Conservation (phyloP, 2,329 filamentous ascomycete species). For the Xylogone sp. region DNA sequence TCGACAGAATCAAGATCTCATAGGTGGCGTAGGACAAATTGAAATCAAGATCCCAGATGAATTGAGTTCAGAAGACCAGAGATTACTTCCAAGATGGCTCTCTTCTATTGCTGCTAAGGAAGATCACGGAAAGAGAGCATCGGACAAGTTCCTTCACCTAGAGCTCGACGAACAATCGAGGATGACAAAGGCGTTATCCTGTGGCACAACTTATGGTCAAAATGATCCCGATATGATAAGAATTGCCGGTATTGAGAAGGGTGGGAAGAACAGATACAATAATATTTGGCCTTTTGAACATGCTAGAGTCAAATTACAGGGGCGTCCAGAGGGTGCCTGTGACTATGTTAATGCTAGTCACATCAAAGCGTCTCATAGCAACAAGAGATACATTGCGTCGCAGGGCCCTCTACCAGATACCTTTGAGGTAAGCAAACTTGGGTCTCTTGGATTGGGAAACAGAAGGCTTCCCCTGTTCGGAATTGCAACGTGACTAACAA, state of each 20-base stretch:
- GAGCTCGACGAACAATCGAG: constrained; percentile 83
- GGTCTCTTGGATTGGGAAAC: too few relatives aligned
- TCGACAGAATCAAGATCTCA: constrained; percentile 91
- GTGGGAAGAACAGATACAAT: constrained; percentile 94
- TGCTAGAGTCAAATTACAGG: constrained; percentile 75
- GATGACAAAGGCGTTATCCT: constrained; percentile 79
- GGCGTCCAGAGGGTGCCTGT: constrained; percentile 63
- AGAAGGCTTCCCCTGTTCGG: too few relatives aligned
- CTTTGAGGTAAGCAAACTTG: constrained; percentile 66
- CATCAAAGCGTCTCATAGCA: constrained; percentile 72
- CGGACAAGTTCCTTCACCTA: constrained; percentile 78
- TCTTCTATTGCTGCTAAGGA: constrained; percentile 59
- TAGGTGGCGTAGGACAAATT: constrained; percentile 86
- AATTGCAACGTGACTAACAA: constrained; percentile 6
- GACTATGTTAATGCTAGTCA: constrained; percentile 97
- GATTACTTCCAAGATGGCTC: constrained; percentile 69
- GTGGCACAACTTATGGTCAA: constrained; percentile 53
- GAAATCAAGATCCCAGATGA: constrained; percentile 55
- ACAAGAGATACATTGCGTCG: constrained; percentile 92
- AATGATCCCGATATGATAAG: constrained; percentile 48
- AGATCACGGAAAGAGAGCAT: constrained; percentile 76
- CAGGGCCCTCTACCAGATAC: constrained; percentile 92
- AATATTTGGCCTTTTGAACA: constrained; percentile 97
- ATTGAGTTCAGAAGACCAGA: constrained; percentile 42
- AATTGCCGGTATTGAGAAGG: constrained; percentile 91